Percentiles rank a stretch among this genome's conserved stretches.
Evolutionary conservation across 345 rosid species (phyloP).

Genomic region (Salix brachista): DNA sequence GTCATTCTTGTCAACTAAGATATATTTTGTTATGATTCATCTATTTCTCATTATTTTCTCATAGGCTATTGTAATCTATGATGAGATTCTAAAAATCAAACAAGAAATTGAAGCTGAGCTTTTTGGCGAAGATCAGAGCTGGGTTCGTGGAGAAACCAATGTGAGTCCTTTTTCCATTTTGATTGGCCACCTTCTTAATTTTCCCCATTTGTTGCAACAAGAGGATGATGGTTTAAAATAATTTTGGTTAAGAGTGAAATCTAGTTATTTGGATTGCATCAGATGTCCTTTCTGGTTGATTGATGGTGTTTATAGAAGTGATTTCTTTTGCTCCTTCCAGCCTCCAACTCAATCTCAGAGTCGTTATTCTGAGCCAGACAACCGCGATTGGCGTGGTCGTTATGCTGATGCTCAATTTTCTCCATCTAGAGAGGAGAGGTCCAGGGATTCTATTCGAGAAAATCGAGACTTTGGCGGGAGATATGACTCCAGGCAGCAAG

Average conservation of each 20-base stretch:
- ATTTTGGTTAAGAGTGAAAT: neutral
- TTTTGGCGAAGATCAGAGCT: conserved; percentile 70
- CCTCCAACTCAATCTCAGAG: conserved; percentile 42
- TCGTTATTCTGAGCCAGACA: conserved; percentile 78
- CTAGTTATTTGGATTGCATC: neutral
- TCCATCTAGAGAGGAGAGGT: conserved; percentile 63
- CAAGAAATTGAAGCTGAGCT: conserved; percentile 66
- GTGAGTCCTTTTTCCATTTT: conserved; percentile 38
- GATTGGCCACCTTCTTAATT: neutral
- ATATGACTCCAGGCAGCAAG: conserved; percentile 45
- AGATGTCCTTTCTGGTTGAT: neutral
- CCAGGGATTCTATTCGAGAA: conserved; percentile 55
- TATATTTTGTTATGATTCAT: neutral
- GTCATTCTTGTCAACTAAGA: neutral
- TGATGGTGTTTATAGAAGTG: neutral
- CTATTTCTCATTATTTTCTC: neutral
- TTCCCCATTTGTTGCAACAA: neutral
- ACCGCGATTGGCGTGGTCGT: conserved; percentile 88
- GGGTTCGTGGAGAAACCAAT: conserved; percentile 58
- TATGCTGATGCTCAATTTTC: conserved; percentile 55
- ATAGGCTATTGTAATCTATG: conserved; percentile 50
- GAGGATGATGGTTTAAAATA: neutral
- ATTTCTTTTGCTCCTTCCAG: conserved; percentile 29
- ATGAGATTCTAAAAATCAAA: conserved; percentile 59
- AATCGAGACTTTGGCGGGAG: conserved; percentile 40